These are phyloP conservation scores for Linum trigynum DNA, from an alignment of 345 rosid genomes.

Conservation along the genomic window DNA sequence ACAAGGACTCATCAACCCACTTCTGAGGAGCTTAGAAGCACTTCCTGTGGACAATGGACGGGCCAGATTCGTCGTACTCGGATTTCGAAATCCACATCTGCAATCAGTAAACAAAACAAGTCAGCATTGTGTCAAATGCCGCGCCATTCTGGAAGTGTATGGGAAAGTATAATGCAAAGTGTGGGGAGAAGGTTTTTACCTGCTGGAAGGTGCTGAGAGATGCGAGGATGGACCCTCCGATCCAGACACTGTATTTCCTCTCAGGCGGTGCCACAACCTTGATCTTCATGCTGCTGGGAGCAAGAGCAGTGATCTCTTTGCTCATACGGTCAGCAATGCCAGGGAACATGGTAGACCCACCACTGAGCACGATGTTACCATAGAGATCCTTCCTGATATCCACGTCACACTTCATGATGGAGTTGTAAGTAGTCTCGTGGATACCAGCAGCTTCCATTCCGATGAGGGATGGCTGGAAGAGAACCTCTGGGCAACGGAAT, in stretches of 20 bases:
- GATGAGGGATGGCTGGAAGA: slow-evolving; percentile 7
- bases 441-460: slow-evolving; percentile 7
- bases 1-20: slow-evolving; percentile 33
- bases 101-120: neutral
- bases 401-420: slow-evolving; percentile 6
- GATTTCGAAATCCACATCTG: slow-evolving; percentile 5
- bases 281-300: slow-evolving; percentile 8
- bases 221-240: slow-evolving; percentile 5
- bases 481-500: slow-evolving; percentile 6
- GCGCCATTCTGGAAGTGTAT: too few species aligned
- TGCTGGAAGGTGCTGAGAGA: slow-evolving; percentile 8
- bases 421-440: slow-evolving; percentile 8
- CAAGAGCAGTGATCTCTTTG: slow-evolving; percentile 3
- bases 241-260: slow-evolving; percentile 8
- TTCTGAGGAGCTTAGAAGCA: slow-evolving; percentile 7
- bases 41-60: slow-evolving; percentile 5
- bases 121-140: neutral
- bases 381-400: slow-evolving; percentile 6
- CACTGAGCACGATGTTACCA: slow-evolving; percentile 4
- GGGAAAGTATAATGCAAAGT: too few species aligned
- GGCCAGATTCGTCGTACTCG: slow-evolving; percentile 3
- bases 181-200: neutral
- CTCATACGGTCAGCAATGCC: slow-evolving; percentile 7
- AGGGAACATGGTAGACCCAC: slow-evolving; percentile 7
- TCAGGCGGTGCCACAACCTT: slow-evolving; percentile 1